phyloP scores from a whole-genome alignment of 495 filamentous ascomycete genomes.

The Penicillium alfredii region DNA sequence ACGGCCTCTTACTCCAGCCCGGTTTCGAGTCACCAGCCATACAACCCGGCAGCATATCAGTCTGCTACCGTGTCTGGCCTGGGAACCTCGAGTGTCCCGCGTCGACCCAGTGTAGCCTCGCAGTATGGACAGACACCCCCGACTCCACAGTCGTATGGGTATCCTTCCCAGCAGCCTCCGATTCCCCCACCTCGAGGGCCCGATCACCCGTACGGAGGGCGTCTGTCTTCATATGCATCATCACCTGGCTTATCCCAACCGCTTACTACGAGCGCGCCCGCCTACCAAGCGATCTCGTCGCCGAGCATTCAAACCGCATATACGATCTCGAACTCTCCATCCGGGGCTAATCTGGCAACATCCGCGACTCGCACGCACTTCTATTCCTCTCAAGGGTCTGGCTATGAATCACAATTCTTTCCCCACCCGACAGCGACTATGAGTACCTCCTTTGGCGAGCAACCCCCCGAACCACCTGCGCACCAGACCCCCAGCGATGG shows the following conservation, averaged over 20 bases:
- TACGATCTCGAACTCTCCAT: slow-evolving; percentile 23
- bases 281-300: slow-evolving; percentile 21
- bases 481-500: slow-evolving; percentile 34
- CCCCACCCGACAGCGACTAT: slow-evolving; percentile 19
- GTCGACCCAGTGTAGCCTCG: slow-evolving; percentile 28
- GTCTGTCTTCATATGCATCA: slow-evolving; percentile 24
- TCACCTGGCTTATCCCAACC: slow-evolving; percentile 11
- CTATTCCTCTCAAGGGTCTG: slow-evolving; percentile 18
- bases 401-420: slow-evolving; percentile 27
- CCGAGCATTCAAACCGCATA: slow-evolving; percentile 15
- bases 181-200: slow-evolving; percentile 43
- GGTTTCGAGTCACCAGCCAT: slow-evolving; percentile 50
- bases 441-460: slow-evolving; percentile 29
- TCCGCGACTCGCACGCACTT: slow-evolving; percentile 24
- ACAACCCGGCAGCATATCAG: slow-evolving; percentile 68
- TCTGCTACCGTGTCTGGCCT: slow-evolving; percentile 22
- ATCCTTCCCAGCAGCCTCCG: slow-evolving; percentile 30
- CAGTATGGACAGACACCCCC: slow-evolving; percentile 31
- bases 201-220: slow-evolving; percentile 43
- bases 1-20: slow-evolving; percentile 23
- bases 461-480: slow-evolving; percentile 44
- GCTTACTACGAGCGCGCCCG: slow-evolving; percentile 7
- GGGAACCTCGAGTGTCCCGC: slow-evolving; percentile 24
- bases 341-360: slow-evolving; percentile 14
- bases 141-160: slow-evolving; percentile 30